These are phyloP conservation scores for Trichomonas tenax DNA, from an alignment of 208 protist species.

Conservation along the genomic window DNA sequence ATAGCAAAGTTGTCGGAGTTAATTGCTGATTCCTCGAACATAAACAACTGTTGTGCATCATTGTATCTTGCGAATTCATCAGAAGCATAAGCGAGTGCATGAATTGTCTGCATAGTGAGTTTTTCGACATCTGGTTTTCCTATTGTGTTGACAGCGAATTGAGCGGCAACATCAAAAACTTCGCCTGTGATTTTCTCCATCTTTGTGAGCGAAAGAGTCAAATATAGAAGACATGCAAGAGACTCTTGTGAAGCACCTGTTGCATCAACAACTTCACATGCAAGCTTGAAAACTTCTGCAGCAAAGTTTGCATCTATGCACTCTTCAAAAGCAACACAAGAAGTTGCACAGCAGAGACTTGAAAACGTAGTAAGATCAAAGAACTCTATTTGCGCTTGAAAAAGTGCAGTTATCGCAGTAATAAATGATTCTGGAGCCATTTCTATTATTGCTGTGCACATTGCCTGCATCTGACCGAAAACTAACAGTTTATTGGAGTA, in stretches of 20 bases:
- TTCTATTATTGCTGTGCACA: background rate
- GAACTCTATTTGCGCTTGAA: background rate
- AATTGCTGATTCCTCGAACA: background rate
- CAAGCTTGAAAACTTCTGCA: background rate
- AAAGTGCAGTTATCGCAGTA: background rate
- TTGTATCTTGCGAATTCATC: background rate
- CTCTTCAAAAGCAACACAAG: background rate
- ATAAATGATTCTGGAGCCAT: background rate
- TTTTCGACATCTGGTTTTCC: background rate
- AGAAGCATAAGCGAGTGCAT: background rate
- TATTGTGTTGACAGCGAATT: background rate
- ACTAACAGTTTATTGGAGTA: background rate
- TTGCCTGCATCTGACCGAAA: background rate
- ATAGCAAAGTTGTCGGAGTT: background rate
- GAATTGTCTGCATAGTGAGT: background rate
- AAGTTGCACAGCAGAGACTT: background rate
- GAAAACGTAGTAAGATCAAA: background rate
- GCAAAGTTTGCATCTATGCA: background rate
- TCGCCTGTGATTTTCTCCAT: background rate
- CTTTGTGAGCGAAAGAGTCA: background rate
- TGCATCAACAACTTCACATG: background rate
- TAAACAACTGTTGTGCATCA: background rate
- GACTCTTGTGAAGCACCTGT: background rate
- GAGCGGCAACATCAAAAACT: background rate
- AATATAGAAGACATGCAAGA: background rate